Conservation (phyloP, 2,329 filamentous ascomycete species). For the Aspergillus tubingensis region DNA sequence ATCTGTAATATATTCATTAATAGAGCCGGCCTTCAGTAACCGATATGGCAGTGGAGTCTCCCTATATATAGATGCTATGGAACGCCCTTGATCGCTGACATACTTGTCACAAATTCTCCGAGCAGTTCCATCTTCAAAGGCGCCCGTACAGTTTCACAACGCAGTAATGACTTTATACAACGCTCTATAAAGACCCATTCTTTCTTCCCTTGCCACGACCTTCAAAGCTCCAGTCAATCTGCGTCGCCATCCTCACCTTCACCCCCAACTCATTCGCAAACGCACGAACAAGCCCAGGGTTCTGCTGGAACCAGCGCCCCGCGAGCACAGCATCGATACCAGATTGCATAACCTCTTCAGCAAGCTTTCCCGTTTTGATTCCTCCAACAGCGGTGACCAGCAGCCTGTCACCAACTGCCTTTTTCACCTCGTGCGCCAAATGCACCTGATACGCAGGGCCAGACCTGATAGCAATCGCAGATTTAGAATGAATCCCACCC, state of each 20-base stretch:
- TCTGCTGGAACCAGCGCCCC: slow-evolving; percentile 60
- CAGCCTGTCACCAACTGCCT: slow-evolving; percentile 22
- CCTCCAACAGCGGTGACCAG: slow-evolving; percentile 25
- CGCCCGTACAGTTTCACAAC: too few species aligned
- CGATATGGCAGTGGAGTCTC: too few species aligned
- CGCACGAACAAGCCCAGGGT: slow-evolving; percentile 58
- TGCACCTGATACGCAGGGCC: slow-evolving; percentile 29
- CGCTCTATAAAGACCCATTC: not conserved
- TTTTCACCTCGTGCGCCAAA: slow-evolving; percentile 27
- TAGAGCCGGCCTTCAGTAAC: too few species aligned
- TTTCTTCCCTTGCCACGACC: slow-evolving; percentile 10
- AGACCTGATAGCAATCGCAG: slow-evolving; percentile 17
- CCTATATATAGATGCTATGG: too few species aligned
- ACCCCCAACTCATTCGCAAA: slow-evolving; percentile 58
- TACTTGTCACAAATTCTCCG: too few species aligned
- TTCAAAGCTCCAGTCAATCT: slow-evolving; percentile 20
- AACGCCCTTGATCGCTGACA: too few species aligned
- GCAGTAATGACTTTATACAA: too few species aligned
- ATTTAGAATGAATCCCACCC: slow-evolving; percentile 7
- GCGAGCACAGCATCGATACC: slow-evolving; percentile 54
- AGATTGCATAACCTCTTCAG: slow-evolving; percentile 45
- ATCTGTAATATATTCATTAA: too few species aligned
- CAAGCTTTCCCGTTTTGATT: slow-evolving; percentile 18
- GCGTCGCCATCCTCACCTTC: slow-evolving; percentile 48
- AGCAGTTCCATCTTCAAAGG: too few species aligned